Percentiles rank a stretch among this genome's conserved stretches.
phyloP scores from a whole-genome alignment of 495 filamentous ascomycete species.

The Penicillium samsonianum region DNA sequence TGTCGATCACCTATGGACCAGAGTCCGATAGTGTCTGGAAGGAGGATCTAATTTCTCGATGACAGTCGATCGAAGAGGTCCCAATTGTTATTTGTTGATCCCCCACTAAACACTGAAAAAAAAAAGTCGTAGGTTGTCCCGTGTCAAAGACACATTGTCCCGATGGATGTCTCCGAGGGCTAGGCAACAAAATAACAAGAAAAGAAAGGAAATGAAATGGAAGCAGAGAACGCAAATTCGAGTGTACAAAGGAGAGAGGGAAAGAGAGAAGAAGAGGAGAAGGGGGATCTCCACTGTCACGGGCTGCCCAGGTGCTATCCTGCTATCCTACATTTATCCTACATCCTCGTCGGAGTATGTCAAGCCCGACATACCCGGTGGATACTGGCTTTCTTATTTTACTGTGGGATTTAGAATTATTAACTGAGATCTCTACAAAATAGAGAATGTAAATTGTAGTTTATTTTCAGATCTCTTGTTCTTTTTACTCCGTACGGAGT shows the following conservation, averaged over 20 bases:
- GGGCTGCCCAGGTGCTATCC: background rate
- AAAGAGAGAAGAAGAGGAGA: slow-evolving; percentile 7
- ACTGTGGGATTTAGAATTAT: slow-evolving; percentile 1
- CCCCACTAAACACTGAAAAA: slow-evolving; percentile 17
- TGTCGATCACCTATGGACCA: slow-evolving; percentile 22
- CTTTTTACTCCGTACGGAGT: background rate
- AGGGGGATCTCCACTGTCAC: slow-evolving; percentile 6
- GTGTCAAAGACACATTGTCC: slow-evolving; percentile 23
- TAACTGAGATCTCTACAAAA: background rate
- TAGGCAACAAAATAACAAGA: background rate
- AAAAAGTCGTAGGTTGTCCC: slow-evolving; percentile 1
- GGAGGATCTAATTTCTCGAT: background rate
- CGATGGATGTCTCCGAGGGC: background rate
- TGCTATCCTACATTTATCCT: slow-evolving; percentile 4
- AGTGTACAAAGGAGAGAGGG: background rate
- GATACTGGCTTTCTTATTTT: slow-evolving; percentile 7
- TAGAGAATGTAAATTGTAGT: background rate
- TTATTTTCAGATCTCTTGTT: background rate
- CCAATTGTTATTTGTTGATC: slow-evolving; percentile 11
- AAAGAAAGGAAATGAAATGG: background rate
- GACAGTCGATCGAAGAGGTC: background rate
- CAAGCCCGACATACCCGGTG: slow-evolving; percentile 17
- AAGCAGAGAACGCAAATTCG: background rate
- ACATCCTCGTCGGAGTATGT: slow-evolving; percentile 14
- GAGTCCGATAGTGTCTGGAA: background rate